Evolutionary conservation across 176 grass and related monocot genomes (phyloP), one percentile per base, ranked within the genome.

Genomic region (Poa annua): DNA sequence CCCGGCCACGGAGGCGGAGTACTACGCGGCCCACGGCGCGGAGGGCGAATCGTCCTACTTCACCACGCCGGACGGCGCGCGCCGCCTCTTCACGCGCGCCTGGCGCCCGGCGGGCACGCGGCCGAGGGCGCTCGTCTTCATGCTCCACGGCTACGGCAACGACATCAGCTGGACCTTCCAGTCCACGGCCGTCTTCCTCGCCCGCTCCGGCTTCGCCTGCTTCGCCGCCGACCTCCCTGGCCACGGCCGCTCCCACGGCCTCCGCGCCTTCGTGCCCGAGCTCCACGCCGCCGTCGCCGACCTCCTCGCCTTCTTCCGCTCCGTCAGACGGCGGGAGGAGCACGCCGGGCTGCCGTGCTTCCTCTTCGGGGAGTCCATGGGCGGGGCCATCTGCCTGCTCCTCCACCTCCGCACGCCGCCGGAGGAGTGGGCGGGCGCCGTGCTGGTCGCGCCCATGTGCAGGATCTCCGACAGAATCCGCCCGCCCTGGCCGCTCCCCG

Each of bases 151-250:
- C 39, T 98, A 98, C 67, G 89, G 96, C 53, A 95, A 98, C 75
- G 96, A 98, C 85, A 80, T 89, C 48, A 94, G 96, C 87, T 98
- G 96, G 96, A 95, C 91, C 71, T 90, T 98, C 85, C 92, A 95
- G 88, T 86, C 84, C 77, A 95, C 92, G 36, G 82, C 91, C 4
- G 66, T 90, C 80, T 98, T 95, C 87, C 89, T 98, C 33, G 92
- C 96, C 32, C 57, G 89, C 71, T 87, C 86, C 13, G 92, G 96
- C 13, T 98, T 93, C 70, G 86, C 87, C 51, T 98, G 96, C 85
- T 98, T 93, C 78, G 91, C 96, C 15, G 84, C 91, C 34, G 92
- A 98, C 80, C 92, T 98, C 67, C 96, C 92, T 4, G 92, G 89
- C 91, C 96, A 98, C 76, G 96, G 92, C 39, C 78, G 89, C 70